phyloP scores from a whole-genome alignment of 345 rosid species.

The Lenwebbia sp. region DNA sequence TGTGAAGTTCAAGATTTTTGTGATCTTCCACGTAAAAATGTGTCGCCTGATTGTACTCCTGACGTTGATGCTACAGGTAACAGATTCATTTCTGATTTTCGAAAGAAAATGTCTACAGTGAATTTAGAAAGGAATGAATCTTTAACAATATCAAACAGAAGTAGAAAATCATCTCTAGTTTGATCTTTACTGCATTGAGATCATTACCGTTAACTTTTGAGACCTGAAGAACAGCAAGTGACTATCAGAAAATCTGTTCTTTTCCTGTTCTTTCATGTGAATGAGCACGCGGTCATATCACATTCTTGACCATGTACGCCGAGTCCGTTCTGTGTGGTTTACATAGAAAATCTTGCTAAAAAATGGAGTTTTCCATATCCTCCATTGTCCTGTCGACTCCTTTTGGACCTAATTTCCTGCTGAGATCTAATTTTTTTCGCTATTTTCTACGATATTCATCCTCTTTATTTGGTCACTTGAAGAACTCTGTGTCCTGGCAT shows the following conservation, averaged over 20 bases:
- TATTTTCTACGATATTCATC: not conserved
- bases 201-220: not conserved
- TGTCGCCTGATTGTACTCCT: slow-evolving; percentile 14
- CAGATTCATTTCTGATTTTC: not conserved
- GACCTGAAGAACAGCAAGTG: not conserved
- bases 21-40: slow-evolving; percentile 21
- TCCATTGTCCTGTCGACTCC: not conserved
- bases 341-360: not conserved
- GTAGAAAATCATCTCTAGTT: not conserved
- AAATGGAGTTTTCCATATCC: not conserved
- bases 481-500: not conserved
- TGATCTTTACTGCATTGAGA: not conserved
- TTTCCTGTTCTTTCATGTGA: not conserved
- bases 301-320: not conserved
- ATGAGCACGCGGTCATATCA: not conserved
- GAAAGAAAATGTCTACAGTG: not conserved
- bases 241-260: not conserved
- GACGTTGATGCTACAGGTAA: slow-evolving; percentile 36
- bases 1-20: slow-evolving; percentile 9
- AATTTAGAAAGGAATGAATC: not conserved
- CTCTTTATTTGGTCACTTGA: not conserved
- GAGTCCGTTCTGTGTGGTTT: not conserved
- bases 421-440: not conserved
- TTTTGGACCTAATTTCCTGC: not conserved
- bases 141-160: not conserved